Percentiles rank a stretch among this genome's conserved stretches.
These are phyloP conservation scores for Corynascus novoguineensis DNA, from an alignment of 495 filamentous ascomycete genomes.

Conservation along the genomic window DNA sequence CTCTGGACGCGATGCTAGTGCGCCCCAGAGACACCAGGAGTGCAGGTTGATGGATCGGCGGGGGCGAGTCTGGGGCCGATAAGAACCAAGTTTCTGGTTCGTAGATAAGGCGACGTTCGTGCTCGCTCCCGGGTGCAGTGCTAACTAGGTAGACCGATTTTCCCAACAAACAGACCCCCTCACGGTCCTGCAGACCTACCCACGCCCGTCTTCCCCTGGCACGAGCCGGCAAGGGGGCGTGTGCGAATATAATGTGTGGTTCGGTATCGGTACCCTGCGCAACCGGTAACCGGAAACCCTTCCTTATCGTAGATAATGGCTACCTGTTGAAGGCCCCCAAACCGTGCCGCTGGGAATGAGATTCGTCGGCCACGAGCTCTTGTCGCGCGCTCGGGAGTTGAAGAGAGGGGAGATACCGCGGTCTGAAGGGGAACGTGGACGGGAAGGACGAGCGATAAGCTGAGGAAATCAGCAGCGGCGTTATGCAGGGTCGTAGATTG, in stretches of 20 bases:
- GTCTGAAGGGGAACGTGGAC: neutral
- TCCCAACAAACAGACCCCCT: slow-evolving; percentile 4
- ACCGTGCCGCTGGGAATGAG: neutral
- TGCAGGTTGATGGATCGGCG: slow-evolving; percentile 7
- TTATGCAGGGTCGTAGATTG: slow-evolving; percentile 17
- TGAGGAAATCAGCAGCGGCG: slow-evolving; percentile 4
- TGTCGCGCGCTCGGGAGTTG: neutral
- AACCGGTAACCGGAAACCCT: neutral
- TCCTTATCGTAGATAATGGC: slow-evolving; percentile 14
- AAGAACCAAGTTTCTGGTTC: neutral
- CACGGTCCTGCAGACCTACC: neutral
- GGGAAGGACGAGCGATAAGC: slow-evolving; percentile 5
- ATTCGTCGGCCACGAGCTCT: neutral
- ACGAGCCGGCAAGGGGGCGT: neutral
- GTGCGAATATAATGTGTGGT: neutral
- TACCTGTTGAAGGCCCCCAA: neutral
- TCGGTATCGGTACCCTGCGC: neutral
- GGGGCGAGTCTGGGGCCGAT: neutral
- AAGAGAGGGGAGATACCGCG: neutral
- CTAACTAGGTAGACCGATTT: slow-evolving; percentile 4
- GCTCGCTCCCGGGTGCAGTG: neutral
- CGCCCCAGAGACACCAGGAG: neutral
- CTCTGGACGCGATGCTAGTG: neutral
- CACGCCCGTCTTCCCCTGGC: neutral
- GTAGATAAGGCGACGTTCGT: slow-evolving; percentile 5